phyloP scores from a whole-genome alignment of 2,329 filamentous ascomycete genomes.

The Alternaria panax region DNA sequence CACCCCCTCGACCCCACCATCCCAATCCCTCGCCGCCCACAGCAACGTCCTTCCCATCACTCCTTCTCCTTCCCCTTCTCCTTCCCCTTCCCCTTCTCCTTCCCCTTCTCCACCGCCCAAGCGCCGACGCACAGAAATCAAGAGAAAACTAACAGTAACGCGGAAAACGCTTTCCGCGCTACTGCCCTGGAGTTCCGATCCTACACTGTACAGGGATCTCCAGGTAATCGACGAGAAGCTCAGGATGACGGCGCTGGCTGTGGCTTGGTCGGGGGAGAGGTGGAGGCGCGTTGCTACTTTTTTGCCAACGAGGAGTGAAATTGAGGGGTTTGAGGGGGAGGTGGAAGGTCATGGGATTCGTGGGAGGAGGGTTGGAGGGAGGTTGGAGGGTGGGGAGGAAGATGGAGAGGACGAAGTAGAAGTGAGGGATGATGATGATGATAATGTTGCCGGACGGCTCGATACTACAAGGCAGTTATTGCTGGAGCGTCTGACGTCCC shows the following conservation, averaged over 20 bases:
- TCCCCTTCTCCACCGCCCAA: not conserved
- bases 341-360: not conserved
- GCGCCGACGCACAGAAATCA: not conserved
- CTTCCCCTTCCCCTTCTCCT: not conserved
- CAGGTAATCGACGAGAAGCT: not conserved
- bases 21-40: not conserved
- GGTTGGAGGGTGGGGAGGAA: not conserved
- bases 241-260: not conserved
- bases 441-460: not conserved
- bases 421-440: not conserved
- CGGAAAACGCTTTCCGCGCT: not conserved
- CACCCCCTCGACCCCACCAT: not conserved
- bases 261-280: not conserved
- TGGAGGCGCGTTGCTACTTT: not conserved
- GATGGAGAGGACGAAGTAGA: not conserved
- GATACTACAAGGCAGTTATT: not conserved
- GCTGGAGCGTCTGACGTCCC: not conserved
- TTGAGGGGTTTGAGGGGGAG: not conserved
- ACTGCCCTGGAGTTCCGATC: not conserved
- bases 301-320: not conserved
- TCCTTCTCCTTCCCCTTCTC: not conserved
- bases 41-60: not conserved
- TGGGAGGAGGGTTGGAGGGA: not conserved
- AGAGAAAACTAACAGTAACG: not conserved
- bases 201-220: not conserved